Evolutionary conservation across 2,329 filamentous ascomycete species (phyloP), one percentile per base, ranked within the genome.

Genomic region (Triangularia setosa): DNA sequence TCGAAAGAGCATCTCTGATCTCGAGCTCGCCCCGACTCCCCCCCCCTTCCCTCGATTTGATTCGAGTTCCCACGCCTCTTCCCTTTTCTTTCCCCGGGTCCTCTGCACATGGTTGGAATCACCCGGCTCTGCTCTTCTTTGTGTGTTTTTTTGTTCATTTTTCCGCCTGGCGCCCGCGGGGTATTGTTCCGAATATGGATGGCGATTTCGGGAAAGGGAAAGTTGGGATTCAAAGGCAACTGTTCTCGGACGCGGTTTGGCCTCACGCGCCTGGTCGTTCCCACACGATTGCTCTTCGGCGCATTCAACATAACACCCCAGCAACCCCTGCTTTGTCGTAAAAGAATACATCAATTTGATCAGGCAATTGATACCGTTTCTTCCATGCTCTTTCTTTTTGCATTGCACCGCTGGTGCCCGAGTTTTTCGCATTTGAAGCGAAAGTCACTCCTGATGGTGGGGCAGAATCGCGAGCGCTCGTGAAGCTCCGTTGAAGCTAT

Each of bases 391-490:
- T 67, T 67, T 53, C 60, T 59, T 28, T 61, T 21, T n/a, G 40
- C 40, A 48, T 3, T 44, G 11, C 33, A 24, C 9, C 58, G 24
- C 24, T 33, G 9, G 5, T n/a, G 23, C 24, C 30, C 16, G 40
- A 44, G 28, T 48, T 66, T 63, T 67, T 9, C 9, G 27, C 44
- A 23, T n/a, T 58, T 35, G 23, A 55, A 14, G 62, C 58, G 60
- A 64, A 71, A 72, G 70, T 70, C 70, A 70, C 70, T 63, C 62
- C 40, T 67, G 62, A 62, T 69, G 64, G 55, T 63, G 58, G 44
- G 64, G 24, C 23, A 60, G 40, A 56, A 28, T 44, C 8, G 33
- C 40, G 35, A 28, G 24, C 44, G 23, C 59, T 55, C 40, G 54
- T 25, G 40, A 60, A 48, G 23, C 56, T n/a, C 6, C 30, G 33